Evolutionary conservation across 2,329 filamentous ascomycete genomes (phyloP).

Genomic region (Hymenoscyphus salicellus): DNA sequence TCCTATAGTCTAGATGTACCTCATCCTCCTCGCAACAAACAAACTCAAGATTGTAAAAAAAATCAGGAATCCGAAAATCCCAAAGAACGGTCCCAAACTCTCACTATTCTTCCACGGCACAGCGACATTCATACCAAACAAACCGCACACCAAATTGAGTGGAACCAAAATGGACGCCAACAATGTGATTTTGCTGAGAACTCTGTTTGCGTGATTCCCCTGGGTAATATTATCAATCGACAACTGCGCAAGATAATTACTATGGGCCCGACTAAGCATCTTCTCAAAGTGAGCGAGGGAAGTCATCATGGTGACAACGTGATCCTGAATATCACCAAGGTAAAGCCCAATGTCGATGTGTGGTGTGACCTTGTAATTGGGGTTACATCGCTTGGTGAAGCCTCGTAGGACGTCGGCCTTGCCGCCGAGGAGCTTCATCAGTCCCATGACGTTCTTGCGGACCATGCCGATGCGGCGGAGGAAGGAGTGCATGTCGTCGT

Average conservation of each 20-base stretch:
- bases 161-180: slow-evolving; percentile 94
- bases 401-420: slow-evolving; percentile 98
- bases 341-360: slow-evolving; percentile 96
- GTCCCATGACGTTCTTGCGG: slow-evolving; percentile 89
- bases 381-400: slow-evolving; percentile 98
- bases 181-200: slow-evolving; percentile 91
- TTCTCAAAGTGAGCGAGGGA: slow-evolving; percentile 96
- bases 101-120: slow-evolving; percentile 59
- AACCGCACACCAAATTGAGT: slow-evolving; percentile 77
- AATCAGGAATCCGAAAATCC: slow-evolving; percentile 56
- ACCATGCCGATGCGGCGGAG: slow-evolving; percentile 84
- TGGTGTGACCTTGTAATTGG: slow-evolving; percentile 91
- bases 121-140: slow-evolving; percentile 73
- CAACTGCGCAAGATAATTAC: slow-evolving; percentile 93
- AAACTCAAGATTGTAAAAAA: slow-evolving; percentile 43
- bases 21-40: slow-evolving; percentile 27
- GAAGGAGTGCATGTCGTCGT: slow-evolving; percentile 84
- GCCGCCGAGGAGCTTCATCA: slow-evolving; percentile 88
- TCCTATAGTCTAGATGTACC: slow-evolving; percentile 28
- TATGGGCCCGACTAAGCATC: slow-evolving; percentile 89
- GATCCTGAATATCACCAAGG: slow-evolving; percentile 95
- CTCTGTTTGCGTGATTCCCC: slow-evolving; percentile 82
- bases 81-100: slow-evolving; percentile 56
- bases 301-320: slow-evolving; percentile 98
- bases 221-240: slow-evolving; percentile 87